Base-by-base conservation (phyloP, 2,329 filamentous ascomycete species). In the Penicillium brevicompactum region DNA sequence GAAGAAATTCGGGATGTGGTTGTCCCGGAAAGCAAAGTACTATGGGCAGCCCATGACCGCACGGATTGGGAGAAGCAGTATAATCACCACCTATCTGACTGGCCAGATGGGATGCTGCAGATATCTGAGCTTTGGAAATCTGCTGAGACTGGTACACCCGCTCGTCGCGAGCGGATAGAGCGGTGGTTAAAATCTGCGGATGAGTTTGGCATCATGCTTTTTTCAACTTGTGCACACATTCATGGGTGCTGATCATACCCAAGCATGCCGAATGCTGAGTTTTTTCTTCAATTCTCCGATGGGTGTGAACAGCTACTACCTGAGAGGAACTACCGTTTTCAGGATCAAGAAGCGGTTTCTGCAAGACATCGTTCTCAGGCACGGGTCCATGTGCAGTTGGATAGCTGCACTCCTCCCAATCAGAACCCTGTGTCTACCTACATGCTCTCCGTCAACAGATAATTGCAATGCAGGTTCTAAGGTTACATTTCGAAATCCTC, bases 191-290 rank as follows among this genome's bases (percentile, higher is more conserved):
- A 80, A 49, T 64, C 67, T 14, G 66, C 82, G 1, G 82, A 85
- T 60, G 81, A 82, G 46, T 84, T 78, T 64, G 82, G 82, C 1
- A 82, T 75, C 18, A 80, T 82, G 78, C 47, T 84, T 1, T 84
- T 80, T 58, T 73, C 78, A 5, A 60, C 65, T n/a, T 67, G 62
- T 27, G 57, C 54, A 4, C 67, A 68, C 62, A 59, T 68, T 6
- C 68, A 70, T 56, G 68, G 68, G 1, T 66, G 65, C 56, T 70
- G 31, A 53, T 49, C 14, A 41, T 30, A 16, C 45, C 37, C 32
- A 34, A 43, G 13, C 22, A n/a, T 40, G 16, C 6, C 5, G 16
- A 14, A 16, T 18, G 5, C 14, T 14, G 31, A 2, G 4, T 14
- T 14, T 14, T 27, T 8, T 4, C 4, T 27, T 27, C 24, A 27